Conservation (phyloP, 2,329 filamentous ascomycete species). For the Ceratocystiopsis sp. region DNA sequence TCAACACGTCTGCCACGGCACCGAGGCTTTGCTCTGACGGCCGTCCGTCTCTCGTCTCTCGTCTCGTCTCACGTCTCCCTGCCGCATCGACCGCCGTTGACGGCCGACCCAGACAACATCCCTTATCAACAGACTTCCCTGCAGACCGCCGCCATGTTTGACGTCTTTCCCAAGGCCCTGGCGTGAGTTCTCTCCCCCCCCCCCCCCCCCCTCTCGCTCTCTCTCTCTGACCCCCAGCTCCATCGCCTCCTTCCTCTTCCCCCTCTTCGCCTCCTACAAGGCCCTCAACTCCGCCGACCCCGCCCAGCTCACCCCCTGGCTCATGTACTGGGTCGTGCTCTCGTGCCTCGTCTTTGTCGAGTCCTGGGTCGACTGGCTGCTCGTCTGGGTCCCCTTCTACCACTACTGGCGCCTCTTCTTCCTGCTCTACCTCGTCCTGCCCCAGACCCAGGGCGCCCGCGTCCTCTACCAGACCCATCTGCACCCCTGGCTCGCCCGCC, state of each 20-base stretch:
- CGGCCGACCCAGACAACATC: too few relatives aligned
- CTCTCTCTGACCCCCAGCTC: constrained; percentile 35
- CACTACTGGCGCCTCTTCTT: constrained; percentile 74
- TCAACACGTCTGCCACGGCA: too few relatives aligned
- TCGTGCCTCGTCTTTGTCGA: constrained; percentile 67
- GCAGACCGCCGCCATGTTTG: constrained; percentile 7
- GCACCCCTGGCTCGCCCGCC: constrained; percentile 72
- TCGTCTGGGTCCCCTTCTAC: constrained; percentile 88
- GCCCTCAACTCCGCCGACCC: constrained; percentile 86
- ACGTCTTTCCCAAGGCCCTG: constrained; percentile 8
- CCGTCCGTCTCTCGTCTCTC: too few relatives aligned
- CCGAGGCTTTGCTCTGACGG: too few relatives aligned
- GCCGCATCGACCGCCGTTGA: too few relatives aligned
- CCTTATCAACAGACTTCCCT: too few relatives aligned
- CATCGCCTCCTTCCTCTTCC: constrained; percentile 77
- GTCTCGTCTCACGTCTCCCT: too few relatives aligned
- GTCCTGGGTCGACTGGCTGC: constrained; percentile 73
- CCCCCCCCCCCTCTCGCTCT: background rate
- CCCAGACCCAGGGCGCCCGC: constrained; percentile 86
- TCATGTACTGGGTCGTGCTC: constrained; percentile 97
- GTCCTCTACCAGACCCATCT: constrained; percentile 71
- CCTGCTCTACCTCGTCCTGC: constrained; percentile 89
- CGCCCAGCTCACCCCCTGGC: constrained; percentile 82
- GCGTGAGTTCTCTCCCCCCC: constrained; percentile 4
- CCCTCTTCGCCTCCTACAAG: constrained; percentile 95